Base-by-base conservation (phyloP, 2,329 filamentous ascomycete genomes). In the Tympanopsis confertula region DNA sequence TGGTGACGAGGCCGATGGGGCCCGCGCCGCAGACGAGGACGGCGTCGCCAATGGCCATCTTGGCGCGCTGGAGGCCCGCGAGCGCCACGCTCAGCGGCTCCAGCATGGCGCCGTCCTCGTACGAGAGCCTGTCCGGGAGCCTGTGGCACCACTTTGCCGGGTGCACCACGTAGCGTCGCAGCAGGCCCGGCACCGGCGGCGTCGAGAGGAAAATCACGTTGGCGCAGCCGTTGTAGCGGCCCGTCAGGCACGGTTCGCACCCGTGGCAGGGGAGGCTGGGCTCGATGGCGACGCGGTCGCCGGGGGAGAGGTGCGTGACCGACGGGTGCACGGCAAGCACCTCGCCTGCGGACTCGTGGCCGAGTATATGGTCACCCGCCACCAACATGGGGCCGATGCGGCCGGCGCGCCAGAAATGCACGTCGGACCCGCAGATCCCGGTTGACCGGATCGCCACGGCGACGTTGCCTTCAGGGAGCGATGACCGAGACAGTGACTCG, bases 331-430 rank as follows among this genome's bases (percentile, higher is more conserved):
- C 69, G 14, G 77, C 71, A 41, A 83, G 57, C 37, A 83, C 57
- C 41, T 62, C 67, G 40, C 78, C 79, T 3, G 76, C 71, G 39
- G 74, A 78, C 61, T 84, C 79, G 60, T 84, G 79, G 43, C 79
- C 79, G 10, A 84, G 72, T 50, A 83, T 78, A 53, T 83, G 79
- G 41, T 75, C 71, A 50, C 69, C 74, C 45, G 64, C 63, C 22
- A 85, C 78, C 41, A 84, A 72, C 78, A 83, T 83, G 40, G 78
- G 79, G n/a, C 80, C 79, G 46, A 85, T 84, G 56, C 74, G 73
- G 40, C 80, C 79, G 36, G 74, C 74, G 50, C 82, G 77, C 80
- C 79, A 84, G 64, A 84, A 84, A 57, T 84, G 80, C 20, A 84
- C 74, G 55, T 83, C 78, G 41, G 74, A 79, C 63, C 80, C 80